These are phyloP conservation scores for Suhomyces yuchorum DNA, from an alignment of 1,139 yeast genomes.

Conservation along the genomic window DNA sequence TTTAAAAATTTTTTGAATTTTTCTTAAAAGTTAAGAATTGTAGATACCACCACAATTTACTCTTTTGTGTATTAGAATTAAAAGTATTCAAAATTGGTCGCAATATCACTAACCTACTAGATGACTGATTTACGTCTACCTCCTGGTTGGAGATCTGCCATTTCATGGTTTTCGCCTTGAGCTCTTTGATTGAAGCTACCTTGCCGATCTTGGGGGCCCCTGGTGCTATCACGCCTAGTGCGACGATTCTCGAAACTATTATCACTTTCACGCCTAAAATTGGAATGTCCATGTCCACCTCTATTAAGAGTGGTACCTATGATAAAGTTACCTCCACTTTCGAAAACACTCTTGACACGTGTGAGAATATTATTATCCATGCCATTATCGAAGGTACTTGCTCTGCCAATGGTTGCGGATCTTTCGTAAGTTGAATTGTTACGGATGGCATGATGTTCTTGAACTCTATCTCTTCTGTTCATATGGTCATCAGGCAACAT, in stretches of 20 bases:
- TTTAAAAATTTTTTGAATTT: no score
- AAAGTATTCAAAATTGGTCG: not conserved
- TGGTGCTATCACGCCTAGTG: not conserved
- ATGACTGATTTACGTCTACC: not conserved
- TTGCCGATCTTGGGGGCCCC: not conserved
- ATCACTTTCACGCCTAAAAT: constrained; percentile 7
- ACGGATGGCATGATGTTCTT: constrained; percentile 56
- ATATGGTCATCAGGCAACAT: constrained; percentile 77
- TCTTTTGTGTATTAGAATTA: not conserved
- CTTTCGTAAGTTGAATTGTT: constrained; percentile 36
- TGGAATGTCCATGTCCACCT: constrained; percentile 1
- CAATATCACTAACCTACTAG: not conserved
- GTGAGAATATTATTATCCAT: constrained; percentile 11
- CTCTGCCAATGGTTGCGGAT: constrained; percentile 15
- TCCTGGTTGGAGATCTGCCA: not conserved
- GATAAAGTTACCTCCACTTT: constrained; percentile 7
- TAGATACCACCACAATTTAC: no score
- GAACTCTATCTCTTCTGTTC: constrained; percentile 65
- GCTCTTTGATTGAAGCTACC: not conserved
- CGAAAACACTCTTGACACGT: constrained; percentile 8
- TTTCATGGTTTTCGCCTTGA: constrained; percentile 1
- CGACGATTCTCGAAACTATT: not conserved
- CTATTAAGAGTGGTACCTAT: constrained; percentile 2
- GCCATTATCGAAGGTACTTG: constrained; percentile 15
- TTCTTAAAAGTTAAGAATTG: no score